phyloP scores from a whole-genome alignment of 2,329 filamentous ascomycete species.

The Botrytis aclada region DNA sequence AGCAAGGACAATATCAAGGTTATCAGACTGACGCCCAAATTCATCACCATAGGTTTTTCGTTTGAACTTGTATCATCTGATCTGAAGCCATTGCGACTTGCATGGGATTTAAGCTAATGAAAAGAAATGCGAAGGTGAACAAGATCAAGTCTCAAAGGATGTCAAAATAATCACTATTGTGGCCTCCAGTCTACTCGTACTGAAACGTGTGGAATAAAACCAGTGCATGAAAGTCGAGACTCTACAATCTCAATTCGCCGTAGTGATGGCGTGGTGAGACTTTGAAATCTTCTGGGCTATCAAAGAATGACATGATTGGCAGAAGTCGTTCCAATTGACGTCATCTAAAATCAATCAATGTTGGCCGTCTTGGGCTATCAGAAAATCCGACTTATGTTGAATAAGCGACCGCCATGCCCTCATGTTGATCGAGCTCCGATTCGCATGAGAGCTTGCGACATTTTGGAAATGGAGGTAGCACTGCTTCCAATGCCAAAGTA shows the following conservation, averaged over 20 bases:
- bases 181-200: neutral
- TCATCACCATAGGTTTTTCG: neutral
- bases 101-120: neutral
- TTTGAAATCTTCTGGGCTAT: too few species aligned
- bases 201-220: neutral
- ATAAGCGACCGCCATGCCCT: too few species aligned
- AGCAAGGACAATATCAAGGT: neutral
- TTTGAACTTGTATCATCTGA: neutral
- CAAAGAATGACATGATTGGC: too few species aligned
- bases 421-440: neutral
- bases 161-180: neutral
- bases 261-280: too few species aligned
- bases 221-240: neutral
- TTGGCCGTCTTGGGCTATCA: too few species aligned
- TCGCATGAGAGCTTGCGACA: fast-evolving
- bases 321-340: too few species aligned
- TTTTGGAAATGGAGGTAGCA: neutral
- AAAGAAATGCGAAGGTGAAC: neutral
- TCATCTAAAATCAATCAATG: too few species aligned
- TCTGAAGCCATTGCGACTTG: neutral
- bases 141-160: neutral
- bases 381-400: too few species aligned
- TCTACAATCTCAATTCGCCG: neutral
- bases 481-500: neutral
- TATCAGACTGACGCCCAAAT: neutral